Conservation (phyloP, 805 yeast species). For the Saccharomycopsis schoenii region DNA sequence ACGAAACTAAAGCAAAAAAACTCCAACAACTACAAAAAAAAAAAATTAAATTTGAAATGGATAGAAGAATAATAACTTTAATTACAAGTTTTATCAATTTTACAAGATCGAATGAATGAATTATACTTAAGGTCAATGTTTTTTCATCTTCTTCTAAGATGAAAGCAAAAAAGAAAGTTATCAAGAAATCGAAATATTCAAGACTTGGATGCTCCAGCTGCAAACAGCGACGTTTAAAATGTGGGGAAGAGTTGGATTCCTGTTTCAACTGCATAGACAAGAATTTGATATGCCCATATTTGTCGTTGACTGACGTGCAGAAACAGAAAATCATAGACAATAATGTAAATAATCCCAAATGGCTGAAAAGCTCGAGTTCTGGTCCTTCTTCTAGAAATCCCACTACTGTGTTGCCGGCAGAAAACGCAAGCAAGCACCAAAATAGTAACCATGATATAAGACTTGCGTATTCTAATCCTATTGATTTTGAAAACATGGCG, state of each 20-base stretch:
- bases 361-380: background rate
- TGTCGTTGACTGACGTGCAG: slow-evolving; percentile 8
- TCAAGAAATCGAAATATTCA: slow-evolving; percentile 11
- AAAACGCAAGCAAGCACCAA: background rate
- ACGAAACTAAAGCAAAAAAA: too few relatives aligned
- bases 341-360: background rate
- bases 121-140: too few relatives aligned
- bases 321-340: slow-evolving; percentile 9
- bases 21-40: too few relatives aligned
- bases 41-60: too few relatives aligned
- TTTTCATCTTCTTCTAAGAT: background rate
- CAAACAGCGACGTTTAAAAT: slow-evolving; percentile 15
- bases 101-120: too few relatives aligned
- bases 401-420: background rate
- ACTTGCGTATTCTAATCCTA: background rate
- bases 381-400: background rate
- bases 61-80: too few relatives aligned
- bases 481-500: background rate
- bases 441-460: background rate
- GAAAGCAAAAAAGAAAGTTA: background rate
- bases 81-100: too few relatives aligned
- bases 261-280: slow-evolving; percentile 17
- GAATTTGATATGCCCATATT: slow-evolving; percentile 11
- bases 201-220: slow-evolving; percentile 17
- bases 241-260: slow-evolving; percentile 17